Evolutionary conservation across 345 rosid species (phyloP).

Genomic region (Melaleuca quinquenervia): DNA sequence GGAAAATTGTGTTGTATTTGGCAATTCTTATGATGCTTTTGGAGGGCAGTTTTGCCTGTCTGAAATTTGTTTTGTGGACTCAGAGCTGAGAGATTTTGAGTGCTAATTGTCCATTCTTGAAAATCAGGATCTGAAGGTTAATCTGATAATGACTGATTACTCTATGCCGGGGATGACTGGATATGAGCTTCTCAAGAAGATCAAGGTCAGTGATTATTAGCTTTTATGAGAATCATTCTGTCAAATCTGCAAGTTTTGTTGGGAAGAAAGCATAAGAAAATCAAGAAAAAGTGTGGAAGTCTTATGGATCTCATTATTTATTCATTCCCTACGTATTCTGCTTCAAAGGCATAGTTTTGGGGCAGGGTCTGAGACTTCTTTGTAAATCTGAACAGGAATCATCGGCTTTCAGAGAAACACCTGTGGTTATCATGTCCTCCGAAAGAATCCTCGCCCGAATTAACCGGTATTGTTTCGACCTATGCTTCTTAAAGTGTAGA

Average conservation of each 20-base stretch:
- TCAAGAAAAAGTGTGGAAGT: neutral
- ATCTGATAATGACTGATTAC: slow-evolving; percentile 29
- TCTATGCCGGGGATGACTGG: slow-evolving; percentile 37
- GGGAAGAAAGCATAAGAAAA: neutral
- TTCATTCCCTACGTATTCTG: neutral
- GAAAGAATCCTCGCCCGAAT: slow-evolving; percentile 12
- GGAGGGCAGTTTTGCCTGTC: neutral
- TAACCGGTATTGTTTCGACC: neutral
- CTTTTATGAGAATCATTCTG: neutral
- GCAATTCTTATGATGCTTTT: neutral
- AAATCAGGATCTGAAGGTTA: slow-evolving; percentile 45
- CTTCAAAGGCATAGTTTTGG: neutral
- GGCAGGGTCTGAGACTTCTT: neutral
- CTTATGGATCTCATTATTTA: neutral
- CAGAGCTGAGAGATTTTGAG: neutral
- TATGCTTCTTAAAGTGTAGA: neutral
- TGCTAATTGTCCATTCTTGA: neutral
- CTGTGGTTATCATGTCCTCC: slow-evolving; percentile 22
- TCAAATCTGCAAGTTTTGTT: neutral
- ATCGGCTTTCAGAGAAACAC: slow-evolving; percentile 6
- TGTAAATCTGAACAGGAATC: slow-evolving; percentile 13
- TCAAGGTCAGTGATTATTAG: slow-evolving; percentile 6
- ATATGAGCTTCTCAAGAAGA: slow-evolving; percentile 24
- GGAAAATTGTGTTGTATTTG: neutral
- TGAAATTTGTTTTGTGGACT: neutral